Conservation (phyloP, 768 basidiomycete species). For the Rhizopogon salebrosus region DNA sequence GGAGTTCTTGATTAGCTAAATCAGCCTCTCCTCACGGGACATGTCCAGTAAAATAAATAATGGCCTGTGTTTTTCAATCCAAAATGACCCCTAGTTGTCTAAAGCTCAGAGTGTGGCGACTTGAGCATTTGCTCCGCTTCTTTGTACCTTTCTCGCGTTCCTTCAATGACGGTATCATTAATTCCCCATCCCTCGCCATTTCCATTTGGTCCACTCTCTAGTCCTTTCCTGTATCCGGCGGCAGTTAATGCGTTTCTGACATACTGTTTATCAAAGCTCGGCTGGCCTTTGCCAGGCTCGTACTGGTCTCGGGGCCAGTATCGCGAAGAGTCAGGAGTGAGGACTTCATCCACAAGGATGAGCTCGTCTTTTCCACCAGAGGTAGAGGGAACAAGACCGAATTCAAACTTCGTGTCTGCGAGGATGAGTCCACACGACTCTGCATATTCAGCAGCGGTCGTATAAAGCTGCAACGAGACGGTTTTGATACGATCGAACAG, state of each 20-base stretch:
- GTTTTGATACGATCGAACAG: conserved; percentile 58
- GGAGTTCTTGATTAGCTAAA: background rate
- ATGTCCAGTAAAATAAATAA: background rate
- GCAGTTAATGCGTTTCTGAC: conserved; percentile 83
- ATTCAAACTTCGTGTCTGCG: conserved; percentile 98
- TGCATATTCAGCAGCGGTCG: conserved; percentile 71
- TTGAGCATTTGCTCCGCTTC: conserved; percentile 68
- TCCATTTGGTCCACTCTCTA: conserved; percentile 70
- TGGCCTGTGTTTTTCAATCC: background rate
- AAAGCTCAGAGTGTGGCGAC: background rate
- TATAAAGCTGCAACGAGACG: conserved; percentile 62
- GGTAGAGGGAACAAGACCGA: conserved; percentile 64
- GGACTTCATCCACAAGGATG: conserved; percentile 91
- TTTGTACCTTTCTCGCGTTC: conserved; percentile 73
- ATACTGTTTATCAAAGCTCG: conserved; percentile 97
- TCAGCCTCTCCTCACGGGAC: background rate
- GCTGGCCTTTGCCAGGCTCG: conserved; percentile 67
- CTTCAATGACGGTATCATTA: conserved; percentile 66
- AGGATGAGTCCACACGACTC: conserved; percentile 79
- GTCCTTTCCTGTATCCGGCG: conserved; percentile 68
- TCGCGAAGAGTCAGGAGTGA: conserved; percentile 95
- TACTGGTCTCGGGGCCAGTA: conserved; percentile 89
- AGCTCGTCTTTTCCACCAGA: conserved; percentile 39
- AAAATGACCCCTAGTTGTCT: too few species aligned
- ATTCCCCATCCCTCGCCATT: conserved; percentile 76